Base-by-base conservation (phyloP, 2,329 filamentous ascomycete species). In the Colletotrichum limetticola region DNA sequence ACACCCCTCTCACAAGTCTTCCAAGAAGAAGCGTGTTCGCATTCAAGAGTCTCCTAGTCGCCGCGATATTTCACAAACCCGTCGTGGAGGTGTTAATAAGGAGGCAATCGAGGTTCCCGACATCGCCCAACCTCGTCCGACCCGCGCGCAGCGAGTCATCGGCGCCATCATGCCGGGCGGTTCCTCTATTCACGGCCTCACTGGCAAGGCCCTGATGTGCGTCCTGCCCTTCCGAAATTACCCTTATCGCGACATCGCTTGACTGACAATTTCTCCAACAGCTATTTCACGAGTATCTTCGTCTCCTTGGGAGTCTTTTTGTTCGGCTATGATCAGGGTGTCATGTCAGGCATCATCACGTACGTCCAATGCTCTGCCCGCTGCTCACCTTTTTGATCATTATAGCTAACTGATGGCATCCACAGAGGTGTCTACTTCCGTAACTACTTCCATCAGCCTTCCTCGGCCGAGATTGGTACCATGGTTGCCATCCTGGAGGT, bases 401-500 rank as follows among this genome's bases (percentile, higher is more conserved):
- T 14, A 12, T 56, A 26, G 26, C 66, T 75, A 22, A 75, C 26
- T 8, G 14, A 24, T 2, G 26, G 22, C 26, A 66, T n/a, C 16
- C 28, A 24, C 66, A 98, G 95, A 71, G 95, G 95, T 75, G 89
- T 91, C 11, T 94, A 93, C 82, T 99, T 99, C 82, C 94, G 92
- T 82, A 91, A 95, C 81, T 98, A 98, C 82, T 98, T 99, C 84
- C 88, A 95, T 78, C 91, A 98, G 78, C 97, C 97, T 24, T 93
- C 94, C 28, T 90, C 91, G 78, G 94, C 95, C 59, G 91, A 98
- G 81, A 92, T 99, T 72, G 97, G 96, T 72, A 98, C 95, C 32
- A 98, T 98, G 93, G 97, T 99, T 71, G 96, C 97, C 76, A 98
- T 99, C 78, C 89, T 99, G 72, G 96, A 98, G 84, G 87, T 98